phyloP scores from a whole-genome alignment of 768 basidiomycete species.

The Lactarius quietus region DNA sequence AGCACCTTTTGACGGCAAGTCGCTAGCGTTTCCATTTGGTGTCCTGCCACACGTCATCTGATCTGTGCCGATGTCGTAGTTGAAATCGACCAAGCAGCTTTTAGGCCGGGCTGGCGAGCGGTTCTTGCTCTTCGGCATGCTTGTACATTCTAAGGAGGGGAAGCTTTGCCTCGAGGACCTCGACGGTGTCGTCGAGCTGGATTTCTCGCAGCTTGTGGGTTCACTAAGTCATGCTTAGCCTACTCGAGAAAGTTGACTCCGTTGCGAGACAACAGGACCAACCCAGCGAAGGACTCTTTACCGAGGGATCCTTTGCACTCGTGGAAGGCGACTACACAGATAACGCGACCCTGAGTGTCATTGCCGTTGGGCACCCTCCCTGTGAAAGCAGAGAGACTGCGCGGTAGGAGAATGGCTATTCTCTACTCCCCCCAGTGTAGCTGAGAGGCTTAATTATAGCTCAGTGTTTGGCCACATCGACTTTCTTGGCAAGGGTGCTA shows the following conservation, averaged over 20 bases:
- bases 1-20: conserved; percentile 81
- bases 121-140: conserved; percentile 92
- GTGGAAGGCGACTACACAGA: conserved; percentile 97
- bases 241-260: neutral
- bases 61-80: conserved; percentile 40
- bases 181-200: conserved; percentile 85
- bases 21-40: neutral
- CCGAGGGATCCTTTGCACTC: conserved; percentile 92
- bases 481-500: conserved; percentile 92
- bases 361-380: conserved; percentile 96
- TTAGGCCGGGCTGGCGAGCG: conserved; percentile 85
- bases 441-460: conserved; percentile 39
- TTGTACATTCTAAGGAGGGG: conserved; percentile 86
- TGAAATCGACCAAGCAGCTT: conserved; percentile 94
- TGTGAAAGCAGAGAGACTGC: conserved; percentile 86
- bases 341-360: conserved; percentile 81
- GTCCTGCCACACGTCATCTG: neutral
- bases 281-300: conserved; percentile 93
- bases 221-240: neutral
- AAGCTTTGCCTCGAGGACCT: conserved; percentile 89
- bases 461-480: conserved; percentile 96
- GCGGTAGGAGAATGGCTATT: conserved; percentile 46
- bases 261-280: conserved; percentile 54
- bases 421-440: neutral
- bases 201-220: conserved; percentile 78